Evolutionary conservation across 2,329 filamentous ascomycete species (phyloP), one percentile per base, ranked within the genome.

Genomic region (Trichoderma guizhouense): DNA sequence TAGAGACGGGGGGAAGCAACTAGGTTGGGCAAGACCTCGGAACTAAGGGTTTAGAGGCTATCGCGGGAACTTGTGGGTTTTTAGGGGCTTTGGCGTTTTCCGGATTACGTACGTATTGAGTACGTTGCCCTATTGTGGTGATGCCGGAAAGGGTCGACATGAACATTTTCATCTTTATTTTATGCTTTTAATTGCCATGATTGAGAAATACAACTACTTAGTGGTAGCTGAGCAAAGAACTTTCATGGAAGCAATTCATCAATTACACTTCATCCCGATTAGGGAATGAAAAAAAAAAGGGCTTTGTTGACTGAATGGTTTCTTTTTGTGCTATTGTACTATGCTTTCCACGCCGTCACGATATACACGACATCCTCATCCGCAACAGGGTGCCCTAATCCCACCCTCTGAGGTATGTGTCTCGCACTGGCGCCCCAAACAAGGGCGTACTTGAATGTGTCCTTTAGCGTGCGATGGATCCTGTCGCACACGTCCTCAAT

Each of bases 401-500:
- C 97, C 47, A 98, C 95, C 74, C 96, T 87, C 85, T 99, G 96
- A 43, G 97, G 96, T 43, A 98, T 87, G 85, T 99, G 97, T 78
- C 94, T 90, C 43, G 96, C 96, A 82, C 95, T 98, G 21, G 95
- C 95, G 5, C 96, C 96, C 97, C 97, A 99, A 0, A 99, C 96
- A 75, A 98, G 84, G 3, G 96, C 97, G 84, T 98, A 98, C 86
- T 98, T 99, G 88, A 98, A 99, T 5, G 94, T 97, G 74, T 99
- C 97, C 88, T 98, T 99, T 75, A 99, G 85, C 30, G 90, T 96
- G 74, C 96, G 88, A 84, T 99, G 96, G 76, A 99, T 93, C 77
- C 93, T 90, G 82, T 99, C 96, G 82, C 96, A 99, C 11, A 99
- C 96, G 82, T 99, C 95, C 83, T 98, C 96, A 79, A 99, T 94